phyloP scores from a whole-genome alignment of 805 yeast species.

The Lipomyces starkeyi region DNA sequence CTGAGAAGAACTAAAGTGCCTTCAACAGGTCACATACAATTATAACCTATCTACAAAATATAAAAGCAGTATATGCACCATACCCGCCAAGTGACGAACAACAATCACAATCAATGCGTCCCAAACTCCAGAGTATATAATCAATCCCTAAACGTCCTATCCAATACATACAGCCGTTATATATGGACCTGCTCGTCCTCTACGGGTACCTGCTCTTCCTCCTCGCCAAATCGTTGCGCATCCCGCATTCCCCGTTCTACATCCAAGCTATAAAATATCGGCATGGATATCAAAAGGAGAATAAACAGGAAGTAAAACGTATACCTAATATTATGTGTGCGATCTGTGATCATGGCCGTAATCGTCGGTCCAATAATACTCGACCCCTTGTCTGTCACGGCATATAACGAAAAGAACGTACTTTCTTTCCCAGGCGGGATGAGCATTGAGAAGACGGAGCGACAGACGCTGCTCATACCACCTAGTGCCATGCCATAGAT shows the following conservation, averaged over 20 bases:
- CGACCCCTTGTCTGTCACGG: conserved; percentile 81
- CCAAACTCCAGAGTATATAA: background rate
- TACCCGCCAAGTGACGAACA: background rate
- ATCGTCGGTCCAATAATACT: conserved; percentile 74
- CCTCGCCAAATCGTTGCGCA: conserved; percentile 53
- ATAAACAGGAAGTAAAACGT: conserved; percentile 68
- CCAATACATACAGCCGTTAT: background rate
- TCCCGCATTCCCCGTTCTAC: conserved; percentile 66
- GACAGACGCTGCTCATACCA: conserved; percentile 69
- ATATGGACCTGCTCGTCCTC: background rate
- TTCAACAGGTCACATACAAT: background rate
- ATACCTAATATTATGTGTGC: conserved; percentile 73
- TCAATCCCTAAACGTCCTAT: background rate
- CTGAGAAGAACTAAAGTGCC: no score
- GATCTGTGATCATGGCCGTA: conserved; percentile 74
- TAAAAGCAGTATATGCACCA: background rate
- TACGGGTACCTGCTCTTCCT: conserved; percentile 35
- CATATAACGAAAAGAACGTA: conserved; percentile 74
- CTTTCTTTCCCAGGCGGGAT: conserved; percentile 79
- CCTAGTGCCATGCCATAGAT: conserved; percentile 82
- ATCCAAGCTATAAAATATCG: conserved; percentile 61
- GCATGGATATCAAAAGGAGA: conserved; percentile 61
- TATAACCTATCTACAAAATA: background rate
- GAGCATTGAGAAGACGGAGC: conserved; percentile 69
- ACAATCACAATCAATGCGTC: background rate